A percentile compares a stretch with the other conserved stretches of the same genome.
Conservation (phyloP, 2,329 filamentous ascomycete genomes). For the Aspergillus ruber region DNA sequence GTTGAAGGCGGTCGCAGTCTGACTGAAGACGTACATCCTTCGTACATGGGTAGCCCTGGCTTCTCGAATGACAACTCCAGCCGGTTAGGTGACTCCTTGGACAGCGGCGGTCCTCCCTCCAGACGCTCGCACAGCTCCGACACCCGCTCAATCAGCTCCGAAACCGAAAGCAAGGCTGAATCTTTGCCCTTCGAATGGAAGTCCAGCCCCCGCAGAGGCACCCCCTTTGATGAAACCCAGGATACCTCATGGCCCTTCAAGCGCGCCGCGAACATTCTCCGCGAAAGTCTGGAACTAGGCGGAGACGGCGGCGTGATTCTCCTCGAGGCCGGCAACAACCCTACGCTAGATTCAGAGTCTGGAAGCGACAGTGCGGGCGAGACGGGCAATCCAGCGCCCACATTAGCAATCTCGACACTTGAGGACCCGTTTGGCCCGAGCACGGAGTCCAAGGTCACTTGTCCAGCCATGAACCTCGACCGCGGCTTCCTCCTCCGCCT, state of each 20-base stretch:
- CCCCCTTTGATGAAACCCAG: slow-evolving; percentile 27
- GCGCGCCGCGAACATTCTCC: slow-evolving; percentile 44
- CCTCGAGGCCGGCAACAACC: slow-evolving; percentile 24
- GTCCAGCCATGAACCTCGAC: slow-evolving; percentile 26
- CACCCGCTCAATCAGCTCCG: slow-evolving; percentile 18
- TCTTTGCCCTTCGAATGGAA: slow-evolving; percentile 27
- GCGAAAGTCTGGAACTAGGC: slow-evolving; percentile 41
- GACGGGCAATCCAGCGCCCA: slow-evolving; percentile 21
- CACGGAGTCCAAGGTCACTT: slow-evolving; percentile 20
- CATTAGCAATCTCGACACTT: slow-evolving; percentile 30
- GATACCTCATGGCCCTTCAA: slow-evolving; percentile 40
- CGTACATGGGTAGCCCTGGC: slow-evolving; percentile 15
- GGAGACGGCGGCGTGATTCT: slow-evolving; percentile 44
- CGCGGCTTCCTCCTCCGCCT: slow-evolving; percentile 28
- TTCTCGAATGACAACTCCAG: slow-evolving; percentile 15
- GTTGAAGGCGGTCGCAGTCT: slow-evolving; percentile 46
- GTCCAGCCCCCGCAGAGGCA: slow-evolving; percentile 18
- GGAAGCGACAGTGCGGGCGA: slow-evolving; percentile 25
- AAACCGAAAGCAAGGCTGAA: slow-evolving; percentile 23
- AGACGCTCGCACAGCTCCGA: slow-evolving; percentile 24
- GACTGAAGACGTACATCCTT: slow-evolving; percentile 21
- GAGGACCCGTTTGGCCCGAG: slow-evolving; percentile 30
- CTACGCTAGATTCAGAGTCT: slow-evolving; percentile 21
- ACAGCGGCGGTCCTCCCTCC: slow-evolving; percentile 15
- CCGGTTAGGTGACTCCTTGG: slow-evolving; percentile 17